Percentiles rank a stretch among this genome's conserved stretches.
Conservation (phyloP, 2,329 filamentous ascomycete species). For the Penicillium hordei region DNA sequence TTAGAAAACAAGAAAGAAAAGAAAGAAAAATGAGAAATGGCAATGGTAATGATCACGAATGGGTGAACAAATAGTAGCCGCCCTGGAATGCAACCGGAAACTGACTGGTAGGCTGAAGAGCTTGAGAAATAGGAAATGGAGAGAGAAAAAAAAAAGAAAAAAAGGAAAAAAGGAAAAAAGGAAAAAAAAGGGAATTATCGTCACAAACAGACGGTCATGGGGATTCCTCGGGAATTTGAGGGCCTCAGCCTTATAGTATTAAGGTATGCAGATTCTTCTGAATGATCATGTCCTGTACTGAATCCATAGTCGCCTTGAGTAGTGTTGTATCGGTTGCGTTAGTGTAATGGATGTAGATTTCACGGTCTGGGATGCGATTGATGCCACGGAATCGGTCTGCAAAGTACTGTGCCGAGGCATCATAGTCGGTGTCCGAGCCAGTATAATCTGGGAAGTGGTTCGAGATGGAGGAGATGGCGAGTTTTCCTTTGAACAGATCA, state of each 20-base stretch:
- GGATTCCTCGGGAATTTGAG: conserved; percentile 17
- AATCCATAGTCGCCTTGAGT: conserved; percentile 81
- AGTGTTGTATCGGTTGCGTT: conserved; percentile 68
- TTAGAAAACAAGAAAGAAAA: conserved; percentile 16
- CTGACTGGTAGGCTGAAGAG: conserved; percentile 21
- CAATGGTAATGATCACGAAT: conserved; percentile 7
- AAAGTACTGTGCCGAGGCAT: conserved; percentile 76
- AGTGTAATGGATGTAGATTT: conserved; percentile 61
- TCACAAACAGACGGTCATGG: conserved; percentile 23
- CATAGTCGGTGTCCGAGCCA: conserved; percentile 68
- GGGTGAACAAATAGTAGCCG: conserved; percentile 20
- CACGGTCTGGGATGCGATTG: conserved; percentile 61
- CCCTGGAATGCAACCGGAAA: conserved; percentile 29
- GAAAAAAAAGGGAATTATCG: conserved; percentile 19
- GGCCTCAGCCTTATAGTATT: conserved; percentile 56
- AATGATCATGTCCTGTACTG: conserved; percentile 84
- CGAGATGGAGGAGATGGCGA: conserved; percentile 67
- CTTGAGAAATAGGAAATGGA: conserved; percentile 16
- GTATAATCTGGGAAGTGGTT: conserved; percentile 78
- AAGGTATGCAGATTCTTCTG: conserved; percentile 79
- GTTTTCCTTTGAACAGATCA: conserved; percentile 78
- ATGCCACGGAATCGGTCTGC: conserved; percentile 76
- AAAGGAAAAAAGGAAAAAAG: no score
- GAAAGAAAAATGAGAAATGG: conserved; percentile 8
- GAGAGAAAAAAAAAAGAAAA: conserved; percentile 15